Percentiles rank a stretch among this genome's conserved stretches.
phyloP scores from a whole-genome alignment of 192 early-diverging fungal species.

The Coemansia sp. region DNA sequence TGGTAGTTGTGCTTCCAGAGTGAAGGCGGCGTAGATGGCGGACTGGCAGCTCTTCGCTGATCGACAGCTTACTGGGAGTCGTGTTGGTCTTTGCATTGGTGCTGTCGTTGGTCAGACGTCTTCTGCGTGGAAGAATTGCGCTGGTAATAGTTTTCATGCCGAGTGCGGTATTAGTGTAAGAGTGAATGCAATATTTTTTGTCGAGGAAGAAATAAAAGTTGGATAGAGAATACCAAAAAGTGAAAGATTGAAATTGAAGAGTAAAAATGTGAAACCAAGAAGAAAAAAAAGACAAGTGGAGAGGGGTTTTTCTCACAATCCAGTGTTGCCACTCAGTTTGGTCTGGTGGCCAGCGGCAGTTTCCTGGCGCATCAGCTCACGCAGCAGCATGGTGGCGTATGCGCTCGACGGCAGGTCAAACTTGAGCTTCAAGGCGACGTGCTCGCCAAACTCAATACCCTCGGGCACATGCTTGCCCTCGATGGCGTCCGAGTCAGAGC shows the following conservation, averaged over 20 bases:
- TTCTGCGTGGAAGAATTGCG: conserved; percentile 39
- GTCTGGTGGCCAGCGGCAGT: conserved; percentile 63
- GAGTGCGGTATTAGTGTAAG: background rate
- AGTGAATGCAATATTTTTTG: background rate
- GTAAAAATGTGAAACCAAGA: background rate
- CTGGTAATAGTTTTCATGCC: conserved; percentile 39
- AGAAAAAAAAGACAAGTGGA: background rate
- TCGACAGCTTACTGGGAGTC: conserved; percentile 13
- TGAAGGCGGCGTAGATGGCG: conserved; percentile 6
- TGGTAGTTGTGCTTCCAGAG: conserved; percentile 15
- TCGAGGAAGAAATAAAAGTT: background rate
- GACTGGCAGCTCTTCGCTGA: conserved; percentile 3
- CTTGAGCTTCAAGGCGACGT: conserved; percentile 71
- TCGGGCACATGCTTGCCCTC: conserved; percentile 52
- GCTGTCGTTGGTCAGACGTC: conserved; percentile 21
- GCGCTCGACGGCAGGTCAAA: conserved; percentile 81
- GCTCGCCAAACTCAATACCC: conserved; percentile 63
- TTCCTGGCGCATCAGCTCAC: conserved; percentile 79
- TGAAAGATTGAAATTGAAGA: background rate
- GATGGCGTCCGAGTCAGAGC: conserved; percentile 68
- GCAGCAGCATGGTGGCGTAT: conserved; percentile 97
- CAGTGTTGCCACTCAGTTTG: conserved; percentile 25
- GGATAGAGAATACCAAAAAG: background rate
- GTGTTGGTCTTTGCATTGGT: conserved; percentile 1
- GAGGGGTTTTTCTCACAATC: background rate